Conservation (phyloP, 2,329 filamentous ascomycete genomes). For the Pezicula carpinea region DNA sequence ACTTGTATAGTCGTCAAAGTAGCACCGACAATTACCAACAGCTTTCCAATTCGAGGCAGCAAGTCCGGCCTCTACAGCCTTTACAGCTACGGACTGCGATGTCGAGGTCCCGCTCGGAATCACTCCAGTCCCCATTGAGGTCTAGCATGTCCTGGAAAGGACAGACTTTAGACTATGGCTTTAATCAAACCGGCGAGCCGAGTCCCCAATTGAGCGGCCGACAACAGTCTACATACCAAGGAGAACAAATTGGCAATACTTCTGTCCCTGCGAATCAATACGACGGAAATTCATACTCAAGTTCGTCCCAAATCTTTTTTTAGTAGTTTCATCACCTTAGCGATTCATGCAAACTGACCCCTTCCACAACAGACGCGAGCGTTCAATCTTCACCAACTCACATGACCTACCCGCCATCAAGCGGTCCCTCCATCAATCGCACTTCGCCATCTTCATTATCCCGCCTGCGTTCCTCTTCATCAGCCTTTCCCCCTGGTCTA, state of each 20-base stretch:
- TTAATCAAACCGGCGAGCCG: conserved; percentile 41
- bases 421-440: conserved; percentile 28
- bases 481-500: conserved; percentile 40
- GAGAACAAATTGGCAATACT: conserved; percentile 40
- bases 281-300: conserved; percentile 47
- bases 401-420: conserved; percentile 44
- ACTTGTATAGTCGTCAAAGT: conserved; percentile 47
- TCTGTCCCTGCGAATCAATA: conserved; percentile 41
- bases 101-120: conserved; percentile 52
- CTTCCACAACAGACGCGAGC: conserved; percentile 35
- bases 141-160: conserved; percentile 61
- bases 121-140: conserved; percentile 52
- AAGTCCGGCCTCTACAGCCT: conserved; percentile 50
- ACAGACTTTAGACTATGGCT: conserved; percentile 50
- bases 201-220: conserved; percentile 44
- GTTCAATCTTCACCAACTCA: conserved; percentile 43
- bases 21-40: conserved; percentile 43
- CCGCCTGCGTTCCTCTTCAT: conserved; percentile 45
- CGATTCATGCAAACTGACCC: conserved; percentile 16
- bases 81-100: conserved; percentile 54
- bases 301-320: conserved; percentile 30
- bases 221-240: conserved; percentile 46
- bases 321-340: conserved; percentile 13
- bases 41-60: conserved; percentile 38
- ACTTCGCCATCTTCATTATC: conserved; percentile 38